Evolutionary conservation across 2,329 filamentous ascomycete species (phyloP), one percentile per base, ranked within the genome.

Genomic region (Exophiala aquamarina): DNA sequence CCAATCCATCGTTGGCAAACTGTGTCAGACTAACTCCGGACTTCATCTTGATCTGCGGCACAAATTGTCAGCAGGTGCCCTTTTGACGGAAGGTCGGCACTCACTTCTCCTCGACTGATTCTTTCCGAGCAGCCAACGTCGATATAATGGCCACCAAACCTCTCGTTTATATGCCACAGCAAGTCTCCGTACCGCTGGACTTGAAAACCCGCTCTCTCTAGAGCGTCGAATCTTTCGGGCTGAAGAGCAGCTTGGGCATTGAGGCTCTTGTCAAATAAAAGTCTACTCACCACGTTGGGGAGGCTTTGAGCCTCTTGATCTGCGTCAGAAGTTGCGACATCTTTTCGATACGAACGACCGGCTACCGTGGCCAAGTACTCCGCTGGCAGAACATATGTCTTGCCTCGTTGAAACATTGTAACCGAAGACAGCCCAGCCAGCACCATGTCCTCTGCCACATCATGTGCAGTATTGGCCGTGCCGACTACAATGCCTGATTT

Each of bases 391-490:
- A 63, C 57, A 32, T 61, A 58, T 28, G 73, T 76, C 7, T 61
- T 64, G 36, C 59, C 64, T 21, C 73, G 67, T 51, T 76, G 74
- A 1, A 76, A 58, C 55, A 76, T 71, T 10, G 72, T 76, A 11
- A 70, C 60, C 14, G 70, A 66, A 23, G 66, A 63, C 40, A 70
- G 53, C 3, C 67, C 67, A 5, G 67, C 67, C 17, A 69, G 63
- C 29, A 66, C 63, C 65, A 74, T 75, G 57, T 76, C 71, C 56
- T 74, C 67, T 2, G 72, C 70, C 18, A 76, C 66, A 55, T 76
- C 73, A 58, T 76, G 72, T 1, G 58, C 59, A 1, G 72, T 74
- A 52, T 76, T 76, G 41, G 69, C 75, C 14, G 67, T 69, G 19
- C 74, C 73, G 13, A 77, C 61, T 1, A 77, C 67, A 23, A 76